These are phyloP conservation scores for Penicillium italicum DNA, from an alignment of 2,329 filamentous ascomycete genomes.

Conservation along the genomic window DNA sequence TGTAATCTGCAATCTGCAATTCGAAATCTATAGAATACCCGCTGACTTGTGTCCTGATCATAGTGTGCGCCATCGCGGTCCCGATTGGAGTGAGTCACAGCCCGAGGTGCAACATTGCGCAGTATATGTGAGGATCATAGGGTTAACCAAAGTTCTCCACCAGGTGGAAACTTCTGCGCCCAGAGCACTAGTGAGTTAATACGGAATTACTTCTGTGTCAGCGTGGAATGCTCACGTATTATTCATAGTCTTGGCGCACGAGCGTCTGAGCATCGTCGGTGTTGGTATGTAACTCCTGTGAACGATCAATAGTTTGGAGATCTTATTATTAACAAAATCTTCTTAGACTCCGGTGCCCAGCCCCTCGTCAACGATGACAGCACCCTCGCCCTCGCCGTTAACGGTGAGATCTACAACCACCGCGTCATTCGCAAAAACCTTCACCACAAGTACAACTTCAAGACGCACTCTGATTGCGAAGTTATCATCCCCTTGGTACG, in stretches of 20 bases:
- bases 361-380: constrained; percentile 89
- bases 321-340: constrained; percentile 12
- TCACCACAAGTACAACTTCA: constrained; percentile 86
- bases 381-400: constrained; percentile 87
- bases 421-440: constrained; percentile 85
- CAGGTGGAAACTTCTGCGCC: constrained; percentile 81
- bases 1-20: not conserved
- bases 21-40: constrained; percentile 5
- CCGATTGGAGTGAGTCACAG: constrained; percentile 86
- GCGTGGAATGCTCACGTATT: constrained; percentile 22
- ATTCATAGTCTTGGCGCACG: constrained; percentile 79
- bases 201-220: not conserved
- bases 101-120: constrained; percentile 9
- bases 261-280: constrained; percentile 95
- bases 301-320: constrained; percentile 5
- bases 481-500: constrained; percentile 94
- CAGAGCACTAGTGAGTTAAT: constrained; percentile 78
- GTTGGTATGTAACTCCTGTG: constrained; percentile 61
- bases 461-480: constrained; percentile 97
- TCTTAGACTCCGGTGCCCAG: constrained; percentile 84
- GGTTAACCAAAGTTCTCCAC: constrained; percentile 23
- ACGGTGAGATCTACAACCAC: constrained; percentile 99
- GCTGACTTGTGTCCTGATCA: constrained; percentile 33
- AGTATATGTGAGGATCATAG: constrained; percentile 5
- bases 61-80: constrained; percentile 91